phyloP scores from a whole-genome alignment of 2,329 filamentous ascomycete species.

The Didymella pomorum region DNA sequence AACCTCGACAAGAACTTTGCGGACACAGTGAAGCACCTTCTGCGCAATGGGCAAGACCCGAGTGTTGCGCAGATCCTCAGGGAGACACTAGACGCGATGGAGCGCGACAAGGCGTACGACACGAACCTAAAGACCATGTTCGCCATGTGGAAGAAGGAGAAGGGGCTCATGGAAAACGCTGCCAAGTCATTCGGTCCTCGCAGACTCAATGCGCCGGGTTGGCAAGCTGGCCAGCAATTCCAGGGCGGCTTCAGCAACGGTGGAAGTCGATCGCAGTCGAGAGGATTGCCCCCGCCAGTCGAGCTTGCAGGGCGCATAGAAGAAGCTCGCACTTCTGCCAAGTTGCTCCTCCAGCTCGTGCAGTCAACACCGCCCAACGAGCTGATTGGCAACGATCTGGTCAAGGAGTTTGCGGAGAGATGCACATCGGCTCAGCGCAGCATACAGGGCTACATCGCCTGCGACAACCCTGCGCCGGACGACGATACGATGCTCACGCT shows the following conservation, averaged over 20 bases:
- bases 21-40: conserved; percentile 74
- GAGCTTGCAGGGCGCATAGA: conserved; percentile 86
- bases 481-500: conserved; percentile 92
- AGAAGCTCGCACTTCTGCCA: conserved; percentile 89
- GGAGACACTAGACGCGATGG: conserved; percentile 83
- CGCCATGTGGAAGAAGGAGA: conserved; percentile 90
- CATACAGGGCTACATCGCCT: conserved; percentile 85
- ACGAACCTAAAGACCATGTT: conserved; percentile 74
- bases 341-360: conserved; percentile 89
- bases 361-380: conserved; percentile 82
- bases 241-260: conserved; percentile 34
- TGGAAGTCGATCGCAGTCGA: conserved; percentile 28
- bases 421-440: conserved; percentile 82
- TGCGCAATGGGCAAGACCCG: conserved; percentile 74
- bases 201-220: conserved; percentile 56
- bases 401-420: conserved; percentile 89
- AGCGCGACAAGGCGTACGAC: conserved; percentile 75
- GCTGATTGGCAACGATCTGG: conserved; percentile 82
- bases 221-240: conserved; percentile 37
- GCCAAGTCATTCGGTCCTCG: conserved; percentile 49
- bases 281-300: conserved; percentile 67
- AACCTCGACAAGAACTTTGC: conserved; percentile 88
- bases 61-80: conserved; percentile 85
- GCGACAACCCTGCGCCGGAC: conserved; percentile 80
- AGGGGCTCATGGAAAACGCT: conserved; percentile 57